These are phyloP conservation scores for Chrysosporium keratinophilum DNA, from an alignment of 2,329 filamentous ascomycete species.

Conservation along the genomic window DNA sequence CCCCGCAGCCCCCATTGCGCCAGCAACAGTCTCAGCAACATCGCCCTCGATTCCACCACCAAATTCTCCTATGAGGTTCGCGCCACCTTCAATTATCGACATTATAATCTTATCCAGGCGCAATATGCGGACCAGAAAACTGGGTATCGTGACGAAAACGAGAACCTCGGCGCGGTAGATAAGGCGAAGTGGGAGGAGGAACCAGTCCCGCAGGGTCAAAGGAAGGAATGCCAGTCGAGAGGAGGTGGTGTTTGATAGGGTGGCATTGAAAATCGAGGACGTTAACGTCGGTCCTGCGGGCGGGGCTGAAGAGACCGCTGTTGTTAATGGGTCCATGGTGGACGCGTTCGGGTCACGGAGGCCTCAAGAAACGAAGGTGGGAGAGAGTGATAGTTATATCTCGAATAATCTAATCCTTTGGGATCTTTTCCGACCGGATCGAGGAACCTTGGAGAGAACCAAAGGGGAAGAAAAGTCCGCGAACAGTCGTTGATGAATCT, in stretches of 20 bases:
- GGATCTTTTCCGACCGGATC: too few relatives aligned
- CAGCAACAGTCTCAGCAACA: conserved; percentile 7
- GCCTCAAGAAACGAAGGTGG: neutral
- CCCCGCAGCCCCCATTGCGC: conserved; percentile 28
- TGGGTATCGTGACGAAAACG: conserved; percentile 15
- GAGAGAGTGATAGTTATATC: neutral
- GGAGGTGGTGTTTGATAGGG: neutral
- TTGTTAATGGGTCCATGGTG: conserved; percentile 4
- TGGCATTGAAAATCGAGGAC: neutral
- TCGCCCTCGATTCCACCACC: conserved; percentile 5
- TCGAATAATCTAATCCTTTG: neutral
- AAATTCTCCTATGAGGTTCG: conserved; percentile 4
- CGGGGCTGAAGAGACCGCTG: neutral
- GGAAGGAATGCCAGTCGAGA: conserved; percentile 2
- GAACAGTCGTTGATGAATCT: too few relatives aligned
- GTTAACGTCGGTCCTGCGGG: neutral
- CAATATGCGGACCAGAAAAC: conserved; percentile 11
- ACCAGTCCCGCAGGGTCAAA: neutral
- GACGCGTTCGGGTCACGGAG: neutral
- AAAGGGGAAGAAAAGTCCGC: too few relatives aligned
- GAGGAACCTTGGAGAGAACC: too few relatives aligned
- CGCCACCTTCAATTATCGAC: conserved; percentile 9
- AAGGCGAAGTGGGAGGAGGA: conserved; percentile 16
- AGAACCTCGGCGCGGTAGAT: conserved; percentile 17
- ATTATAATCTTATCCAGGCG: conserved; percentile 12